These are phyloP conservation scores for Sclerotinia trifoliorum DNA, from an alignment of 2,329 filamentous ascomycete species.

Conservation along the genomic window DNA sequence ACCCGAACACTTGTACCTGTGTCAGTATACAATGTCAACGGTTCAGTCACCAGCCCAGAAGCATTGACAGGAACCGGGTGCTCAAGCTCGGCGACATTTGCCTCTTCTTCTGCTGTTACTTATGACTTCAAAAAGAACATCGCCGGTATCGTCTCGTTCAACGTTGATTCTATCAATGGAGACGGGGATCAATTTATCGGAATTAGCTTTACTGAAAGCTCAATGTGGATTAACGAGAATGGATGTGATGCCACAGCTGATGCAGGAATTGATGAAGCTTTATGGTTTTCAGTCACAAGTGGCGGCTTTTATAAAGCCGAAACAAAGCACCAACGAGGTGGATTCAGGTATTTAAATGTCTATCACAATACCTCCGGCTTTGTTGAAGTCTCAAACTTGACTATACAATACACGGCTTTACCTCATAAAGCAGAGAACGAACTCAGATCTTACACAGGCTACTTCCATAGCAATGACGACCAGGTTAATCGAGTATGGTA, in stretches of 20 bases:
- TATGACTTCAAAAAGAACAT: conserved; percentile 45
- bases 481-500: conserved; percentile 56
- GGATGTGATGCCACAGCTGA: conserved; percentile 49
- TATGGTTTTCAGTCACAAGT: conserved; percentile 47
- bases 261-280: conserved; percentile 47
- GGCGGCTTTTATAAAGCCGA: conserved; percentile 45
- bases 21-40: conserved; percentile 38
- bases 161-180: conserved; percentile 33
- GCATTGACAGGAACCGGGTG: conserved; percentile 20
- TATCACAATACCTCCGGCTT: conserved; percentile 40
- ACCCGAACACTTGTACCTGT: conserved; percentile 36
- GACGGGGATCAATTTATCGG: conserved; percentile 40
- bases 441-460: conserved; percentile 49
- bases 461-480: conserved; percentile 50
- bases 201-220: conserved; percentile 44
- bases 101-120: conserved; percentile 41
- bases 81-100: conserved; percentile 30
- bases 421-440: conserved; percentile 40
- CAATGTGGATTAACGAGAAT: conserved; percentile 49
- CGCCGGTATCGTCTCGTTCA: conserved; percentile 42
- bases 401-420: conserved; percentile 43
- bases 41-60: conserved; percentile 35
- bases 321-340: conserved; percentile 47
- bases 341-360: conserved; percentile 52
- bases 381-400: conserved; percentile 37